Conservation (phyloP, 2,329 filamentous ascomycete genomes). For the Arthrocladium fulminans region DNA sequence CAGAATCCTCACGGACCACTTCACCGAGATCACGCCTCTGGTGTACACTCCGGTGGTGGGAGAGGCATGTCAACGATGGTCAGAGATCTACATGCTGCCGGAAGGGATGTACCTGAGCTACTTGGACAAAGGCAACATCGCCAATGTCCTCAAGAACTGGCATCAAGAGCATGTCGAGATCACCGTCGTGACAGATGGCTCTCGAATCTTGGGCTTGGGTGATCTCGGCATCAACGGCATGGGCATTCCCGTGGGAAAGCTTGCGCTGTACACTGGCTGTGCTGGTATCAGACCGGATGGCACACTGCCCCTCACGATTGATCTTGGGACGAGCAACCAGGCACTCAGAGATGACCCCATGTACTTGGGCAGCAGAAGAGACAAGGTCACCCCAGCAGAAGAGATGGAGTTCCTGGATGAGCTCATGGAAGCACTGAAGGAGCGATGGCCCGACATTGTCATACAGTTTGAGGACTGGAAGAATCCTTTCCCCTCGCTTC, state of each 20-base stretch:
- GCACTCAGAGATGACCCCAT: conserved; percentile 65
- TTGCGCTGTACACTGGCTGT: conserved; percentile 88
- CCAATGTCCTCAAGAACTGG: conserved; percentile 87
- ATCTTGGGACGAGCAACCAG: conserved; percentile 57
- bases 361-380: conserved; percentile 81
- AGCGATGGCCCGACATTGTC: conserved; percentile 62
- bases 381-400: conserved; percentile 66
- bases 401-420: conserved; percentile 93
- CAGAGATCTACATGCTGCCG: conserved; percentile 86
- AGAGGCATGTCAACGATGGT: conserved; percentile 94
- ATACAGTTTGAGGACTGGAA: conserved; percentile 98
- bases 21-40: conserved; percentile 41
- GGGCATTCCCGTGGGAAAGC: conserved; percentile 94
- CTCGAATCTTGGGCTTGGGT: conserved; percentile 80
- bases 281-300: conserved; percentile 80
- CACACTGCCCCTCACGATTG: conserved; percentile 54
- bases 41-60: conserved; percentile 56
- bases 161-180: conserved; percentile 83
- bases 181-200: conserved; percentile 92
- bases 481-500: conserved; percentile 88
- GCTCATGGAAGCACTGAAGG: conserved; percentile 84
- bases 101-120: conserved; percentile 93
- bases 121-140: conserved; percentile 83
- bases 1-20: conserved; percentile 40
- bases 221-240: conserved; percentile 96